Evolutionary conservation across 2,329 filamentous ascomycete genomes (phyloP).

Genomic region (Penicillium sclerotiorum): DNA sequence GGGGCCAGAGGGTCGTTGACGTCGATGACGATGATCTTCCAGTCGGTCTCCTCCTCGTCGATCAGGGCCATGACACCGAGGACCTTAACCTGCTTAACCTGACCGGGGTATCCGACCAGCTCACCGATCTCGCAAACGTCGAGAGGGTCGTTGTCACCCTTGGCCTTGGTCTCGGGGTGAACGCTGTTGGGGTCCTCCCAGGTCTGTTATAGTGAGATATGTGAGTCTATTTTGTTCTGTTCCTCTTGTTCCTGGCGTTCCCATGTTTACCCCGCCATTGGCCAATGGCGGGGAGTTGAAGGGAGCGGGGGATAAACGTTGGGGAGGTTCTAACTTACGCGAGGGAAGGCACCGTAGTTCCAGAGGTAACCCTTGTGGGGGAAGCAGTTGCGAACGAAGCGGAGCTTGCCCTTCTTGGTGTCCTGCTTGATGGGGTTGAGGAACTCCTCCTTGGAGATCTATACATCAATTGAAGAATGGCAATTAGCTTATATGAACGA

Average conservation of each 20-base stretch:
- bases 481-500: conserved; percentile 22
- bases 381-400: conserved; percentile 99
- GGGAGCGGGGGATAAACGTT: neutral
- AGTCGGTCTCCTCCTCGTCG: conserved; percentile 99
- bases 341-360: conserved; percentile 99
- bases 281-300: neutral
- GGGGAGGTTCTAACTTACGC: conserved; percentile 60
- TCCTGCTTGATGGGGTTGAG: conserved; percentile 99
- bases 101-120: conserved; percentile 91
- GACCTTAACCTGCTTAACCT: conserved; percentile 99
- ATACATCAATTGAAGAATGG: conserved; percentile 13
- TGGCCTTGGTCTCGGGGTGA: conserved; percentile 99
- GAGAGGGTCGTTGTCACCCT: conserved; percentile 98
- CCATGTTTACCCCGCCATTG: conserved; percentile 9
- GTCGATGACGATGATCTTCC: conserved; percentile 99
- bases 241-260: neutral
- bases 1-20: conserved; percentile 93
- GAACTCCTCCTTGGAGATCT: conserved; percentile 99
- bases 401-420: conserved; percentile 99
- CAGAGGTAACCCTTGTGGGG: conserved; percentile 99
- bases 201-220: conserved; percentile 60
- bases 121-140: conserved; percentile 99
- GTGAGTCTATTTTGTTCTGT: conserved; percentile 3
- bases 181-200: conserved; percentile 97
- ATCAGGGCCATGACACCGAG: conserved; percentile 99